A percentile compares a stretch with the other conserved stretches of the same genome.
Evolutionary conservation across 1,139 yeast species (phyloP).

Genomic region (Yamadazyma mexicana): DNA sequence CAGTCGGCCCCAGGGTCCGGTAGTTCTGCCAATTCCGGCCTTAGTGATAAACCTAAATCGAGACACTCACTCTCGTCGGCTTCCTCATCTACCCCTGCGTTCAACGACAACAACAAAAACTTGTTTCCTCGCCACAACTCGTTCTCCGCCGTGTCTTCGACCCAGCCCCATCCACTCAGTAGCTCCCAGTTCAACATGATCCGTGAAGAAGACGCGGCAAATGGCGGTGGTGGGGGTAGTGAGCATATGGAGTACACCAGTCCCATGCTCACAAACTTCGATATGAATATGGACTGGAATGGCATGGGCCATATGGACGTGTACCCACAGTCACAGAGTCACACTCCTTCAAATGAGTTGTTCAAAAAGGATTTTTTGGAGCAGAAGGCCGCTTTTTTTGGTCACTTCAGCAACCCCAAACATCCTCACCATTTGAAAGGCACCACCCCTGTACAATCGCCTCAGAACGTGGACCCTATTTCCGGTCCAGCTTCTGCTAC

Average conservation of each 20-base stretch:
- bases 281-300: constrained; percentile 39
- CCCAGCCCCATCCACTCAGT: constrained; percentile 53
- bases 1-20: background rate
- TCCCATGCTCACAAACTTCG: constrained; percentile 56
- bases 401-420: constrained; percentile 33
- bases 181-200: constrained; percentile 30
- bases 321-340: constrained; percentile 1
- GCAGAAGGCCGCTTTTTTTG: constrained; percentile 6
- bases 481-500: background rate
- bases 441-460: constrained; percentile 26
- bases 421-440: constrained; percentile 41
- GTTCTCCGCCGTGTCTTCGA: constrained; percentile 76
- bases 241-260: constrained; percentile 58
- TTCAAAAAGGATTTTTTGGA: constrained; percentile 4
- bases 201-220: constrained; percentile 41
- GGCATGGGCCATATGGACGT: constrained; percentile 32
- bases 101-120: constrained; percentile 8
- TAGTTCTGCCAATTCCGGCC: background rate
- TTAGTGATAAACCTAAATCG: background rate
- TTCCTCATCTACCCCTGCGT: constrained; percentile 3
- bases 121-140: constrained; percentile 60
- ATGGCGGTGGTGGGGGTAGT: constrained; percentile 26
- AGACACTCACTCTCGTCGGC: constrained; percentile 2
- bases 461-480: background rate
- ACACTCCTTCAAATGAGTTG: background rate